These are phyloP conservation scores for Rhizopogon salebrosus DNA, from an alignment of 768 basidiomycete species.

Conservation along the genomic window DNA sequence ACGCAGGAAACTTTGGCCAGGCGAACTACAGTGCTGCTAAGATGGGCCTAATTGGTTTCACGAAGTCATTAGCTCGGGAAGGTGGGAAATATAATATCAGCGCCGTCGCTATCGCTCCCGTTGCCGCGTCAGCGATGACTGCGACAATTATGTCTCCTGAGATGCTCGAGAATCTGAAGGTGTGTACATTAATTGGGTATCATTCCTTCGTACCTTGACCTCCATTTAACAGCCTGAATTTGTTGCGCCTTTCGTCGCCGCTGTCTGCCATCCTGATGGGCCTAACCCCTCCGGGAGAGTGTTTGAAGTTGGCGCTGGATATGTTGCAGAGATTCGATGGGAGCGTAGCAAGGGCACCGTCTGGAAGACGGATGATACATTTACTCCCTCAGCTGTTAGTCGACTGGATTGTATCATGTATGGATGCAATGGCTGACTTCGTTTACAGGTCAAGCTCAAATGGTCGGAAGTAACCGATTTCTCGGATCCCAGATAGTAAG, in stretches of 20 bases:
- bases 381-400: slow-evolving; percentile 89
- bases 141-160: slow-evolving; percentile 94
- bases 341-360: slow-evolving; percentile 83
- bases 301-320: slow-evolving; percentile 93
- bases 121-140: slow-evolving; percentile 96
- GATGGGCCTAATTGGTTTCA: slow-evolving; percentile 91
- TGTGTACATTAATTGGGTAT: slow-evolving; percentile 18
- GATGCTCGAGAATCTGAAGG: slow-evolving; percentile 82
- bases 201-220: neutral
- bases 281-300: slow-evolving; percentile 75
- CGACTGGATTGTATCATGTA: neutral
- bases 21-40: slow-evolving; percentile 98
- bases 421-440: neutral
- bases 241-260: slow-evolving; percentile 88
- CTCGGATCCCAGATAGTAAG: slow-evolving; percentile 62
- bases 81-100: slow-evolving; percentile 90
- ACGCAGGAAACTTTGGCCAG: slow-evolving; percentile 87
- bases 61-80: slow-evolving; percentile 88
- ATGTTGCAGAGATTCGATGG: slow-evolving; percentile 88
- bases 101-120: slow-evolving; percentile 84
- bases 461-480: slow-evolving; percentile 86
- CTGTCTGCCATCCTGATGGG: slow-evolving; percentile 81
- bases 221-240: slow-evolving; percentile 59
- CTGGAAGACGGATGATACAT: slow-evolving; percentile 85
- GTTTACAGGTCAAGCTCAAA: slow-evolving; percentile 65